phyloP scores from a whole-genome alignment of 768 basidiomycete genomes.

The Crepidotus variabilis region DNA sequence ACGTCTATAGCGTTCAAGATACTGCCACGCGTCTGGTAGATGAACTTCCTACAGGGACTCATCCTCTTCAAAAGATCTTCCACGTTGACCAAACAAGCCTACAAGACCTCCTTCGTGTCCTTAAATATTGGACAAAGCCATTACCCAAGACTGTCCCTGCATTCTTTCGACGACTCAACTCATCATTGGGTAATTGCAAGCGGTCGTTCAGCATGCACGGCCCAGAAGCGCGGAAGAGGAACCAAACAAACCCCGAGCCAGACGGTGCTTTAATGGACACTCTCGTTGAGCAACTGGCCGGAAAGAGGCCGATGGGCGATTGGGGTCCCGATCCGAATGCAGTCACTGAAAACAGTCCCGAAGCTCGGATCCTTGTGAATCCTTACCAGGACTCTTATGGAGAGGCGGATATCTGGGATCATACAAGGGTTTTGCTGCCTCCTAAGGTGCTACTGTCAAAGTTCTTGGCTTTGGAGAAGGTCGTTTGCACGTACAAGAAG shows the following conservation, averaged over 20 bases:
- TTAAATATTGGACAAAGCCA: constrained; percentile 16
- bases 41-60: not conserved
- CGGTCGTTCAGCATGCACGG: not conserved
- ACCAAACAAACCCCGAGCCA: not conserved
- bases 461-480: constrained; percentile 11
- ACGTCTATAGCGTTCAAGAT: not conserved
- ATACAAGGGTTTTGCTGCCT: constrained; percentile 11
- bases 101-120: constrained; percentile 9
- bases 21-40: not conserved
- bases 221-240: not conserved
- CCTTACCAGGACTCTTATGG: constrained; percentile 10
- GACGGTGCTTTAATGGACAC: not conserved
- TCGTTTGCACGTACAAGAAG: constrained; percentile 5
- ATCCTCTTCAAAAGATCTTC: constrained; percentile 1
- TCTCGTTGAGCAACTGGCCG: not conserved
- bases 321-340: not conserved
- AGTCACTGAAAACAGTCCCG: not conserved
- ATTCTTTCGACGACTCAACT: constrained; percentile 7
- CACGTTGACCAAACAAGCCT: constrained; percentile 7
- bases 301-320: not conserved
- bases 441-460: constrained; percentile 9
- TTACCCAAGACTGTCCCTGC: constrained; percentile 12
- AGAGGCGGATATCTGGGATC: constrained; percentile 10
- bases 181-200: not conserved
- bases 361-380: not conserved